Percentiles rank a stretch among this genome's conserved stretches.
These are phyloP conservation scores for Saksenaea oblongispora DNA, from an alignment of 371 early-diverging fungal genomes.

Conservation along the genomic window DNA sequence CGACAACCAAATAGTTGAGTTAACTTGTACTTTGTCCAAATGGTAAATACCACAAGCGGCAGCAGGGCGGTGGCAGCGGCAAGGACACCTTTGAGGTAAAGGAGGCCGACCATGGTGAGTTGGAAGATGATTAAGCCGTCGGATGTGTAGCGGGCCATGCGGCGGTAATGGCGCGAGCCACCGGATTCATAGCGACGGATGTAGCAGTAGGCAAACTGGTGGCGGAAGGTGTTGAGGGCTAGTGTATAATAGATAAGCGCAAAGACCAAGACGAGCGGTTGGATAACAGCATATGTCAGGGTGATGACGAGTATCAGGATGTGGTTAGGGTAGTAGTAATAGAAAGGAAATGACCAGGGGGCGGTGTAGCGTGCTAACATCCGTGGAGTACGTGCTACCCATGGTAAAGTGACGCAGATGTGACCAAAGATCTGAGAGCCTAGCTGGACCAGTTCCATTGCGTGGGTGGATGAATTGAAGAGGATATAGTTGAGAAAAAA, in stretches of 20 bases:
- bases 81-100: conserved; percentile 63
- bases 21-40: conserved; percentile 55
- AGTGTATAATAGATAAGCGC: conserved; percentile 76
- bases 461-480: conserved; percentile 70
- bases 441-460: conserved; percentile 72
- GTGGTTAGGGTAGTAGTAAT: conserved; percentile 71
- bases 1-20: conserved; percentile 42
- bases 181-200: conserved; percentile 81
- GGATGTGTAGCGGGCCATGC: conserved; percentile 77
- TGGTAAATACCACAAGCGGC: conserved; percentile 52
- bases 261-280: conserved; percentile 83
- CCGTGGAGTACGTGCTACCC: conserved; percentile 72
- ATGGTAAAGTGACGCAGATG: conserved; percentile 45
- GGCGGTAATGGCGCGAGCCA: conserved; percentile 74
- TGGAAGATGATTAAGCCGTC: conserved; percentile 85
- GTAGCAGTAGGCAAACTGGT: conserved; percentile 83
- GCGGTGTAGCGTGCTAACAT: conserved; percentile 55
- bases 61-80: conserved; percentile 41
- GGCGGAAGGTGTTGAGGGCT: conserved; percentile 77
- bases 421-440: conserved; percentile 59
- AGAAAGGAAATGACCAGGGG: conserved; percentile 68
- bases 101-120: conserved; percentile 76
- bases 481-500: conserved; percentile 82
- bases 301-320: conserved; percentile 83
- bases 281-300: conserved; percentile 84